phyloP scores from a whole-genome alignment of 371 early-diverging fungal species.

The Haplosporangium sp. region DNA sequence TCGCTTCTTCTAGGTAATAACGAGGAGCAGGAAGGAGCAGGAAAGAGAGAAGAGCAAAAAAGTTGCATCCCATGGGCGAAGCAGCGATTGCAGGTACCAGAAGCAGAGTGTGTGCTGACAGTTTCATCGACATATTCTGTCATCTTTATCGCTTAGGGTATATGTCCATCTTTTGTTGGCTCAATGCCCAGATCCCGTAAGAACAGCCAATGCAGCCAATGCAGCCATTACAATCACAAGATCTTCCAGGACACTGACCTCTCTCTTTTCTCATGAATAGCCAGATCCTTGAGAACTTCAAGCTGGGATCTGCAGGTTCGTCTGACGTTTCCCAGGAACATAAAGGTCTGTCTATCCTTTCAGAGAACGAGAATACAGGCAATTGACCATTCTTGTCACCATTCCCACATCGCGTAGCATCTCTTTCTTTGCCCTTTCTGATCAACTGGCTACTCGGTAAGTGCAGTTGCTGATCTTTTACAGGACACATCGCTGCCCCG shows the following conservation, averaged over 20 bases:
- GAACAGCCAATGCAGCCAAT: too few relatives aligned
- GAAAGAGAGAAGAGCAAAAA: not conserved
- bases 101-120: not conserved
- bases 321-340: too few relatives aligned
- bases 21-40: not conserved
- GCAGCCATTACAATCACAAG: not conserved
- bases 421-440: constrained; percentile 68
- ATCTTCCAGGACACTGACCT: not conserved
- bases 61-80: constrained; percentile 4
- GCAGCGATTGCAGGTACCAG: not conserved
- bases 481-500: too few relatives aligned
- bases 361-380: too few relatives aligned
- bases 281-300: constrained; percentile 74
- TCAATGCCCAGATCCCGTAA: constrained; percentile 85
- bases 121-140: not conserved
- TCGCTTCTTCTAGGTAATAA: constrained; percentile 57
- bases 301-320: constrained; percentile 57
- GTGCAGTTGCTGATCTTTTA: not conserved
- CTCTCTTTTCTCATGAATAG: constrained; percentile 30
- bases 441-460: constrained; percentile 73
- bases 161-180: constrained; percentile 76
- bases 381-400: too few relatives aligned
- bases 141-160: constrained; percentile 61
- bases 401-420: too few relatives aligned
- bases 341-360: too few relatives aligned